Evolutionary conservation across 768 basidiomycete genomes (phyloP), one percentile per base, ranked within the genome.

Genomic region (Russula ochroleuca): DNA sequence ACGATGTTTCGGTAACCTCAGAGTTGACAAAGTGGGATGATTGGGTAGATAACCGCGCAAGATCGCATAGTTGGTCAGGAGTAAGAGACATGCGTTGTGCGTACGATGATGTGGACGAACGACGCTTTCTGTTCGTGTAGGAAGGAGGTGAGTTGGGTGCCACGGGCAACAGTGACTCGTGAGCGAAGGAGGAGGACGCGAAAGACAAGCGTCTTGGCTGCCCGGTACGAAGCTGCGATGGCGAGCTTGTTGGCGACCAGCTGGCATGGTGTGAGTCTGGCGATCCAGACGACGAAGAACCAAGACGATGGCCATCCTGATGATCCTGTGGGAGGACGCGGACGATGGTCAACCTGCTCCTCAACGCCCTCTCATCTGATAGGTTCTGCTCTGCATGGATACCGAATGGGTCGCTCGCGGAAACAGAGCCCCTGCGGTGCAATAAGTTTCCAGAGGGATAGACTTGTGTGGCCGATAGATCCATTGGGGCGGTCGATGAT

Each of bases 141-240:
- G 54, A 66, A 11, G 57, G 67, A 28, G 56, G 65, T 45, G 53
- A 55, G 61, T 23, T 59, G 6, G 64, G 33, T 23, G 35, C 33
- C 23, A 31, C 40, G 13, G 54, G 57, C 8, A 35, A 41, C 13
- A 9, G 17, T 38, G 62, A 33, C 21, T 64, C 66, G 1, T 56
- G 55, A 15, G 64, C 48, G 43, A 68, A 68, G 8, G 67, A 68
- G 41, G 67, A 57, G 25, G 67, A 63, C 17, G 67, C 67, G 48
- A 68, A 68, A 14, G 67, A 68, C 19, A 68, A 56, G 5, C 67
- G 67, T 35, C 63, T 49, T 28, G 66, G 19, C 31, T 59, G 62
- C 14, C 41, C 58, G 5, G 57, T 2, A 41, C 53, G 51, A 19
- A 37, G 57, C 25, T 60, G 57, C 15, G 21, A 23, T 33, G 58